A percentile compares a stretch with the other conserved stretches of the same genome.
phyloP scores from a whole-genome alignment of 2,329 filamentous ascomycete genomes.

The Amylocarpus encephaloides region DNA sequence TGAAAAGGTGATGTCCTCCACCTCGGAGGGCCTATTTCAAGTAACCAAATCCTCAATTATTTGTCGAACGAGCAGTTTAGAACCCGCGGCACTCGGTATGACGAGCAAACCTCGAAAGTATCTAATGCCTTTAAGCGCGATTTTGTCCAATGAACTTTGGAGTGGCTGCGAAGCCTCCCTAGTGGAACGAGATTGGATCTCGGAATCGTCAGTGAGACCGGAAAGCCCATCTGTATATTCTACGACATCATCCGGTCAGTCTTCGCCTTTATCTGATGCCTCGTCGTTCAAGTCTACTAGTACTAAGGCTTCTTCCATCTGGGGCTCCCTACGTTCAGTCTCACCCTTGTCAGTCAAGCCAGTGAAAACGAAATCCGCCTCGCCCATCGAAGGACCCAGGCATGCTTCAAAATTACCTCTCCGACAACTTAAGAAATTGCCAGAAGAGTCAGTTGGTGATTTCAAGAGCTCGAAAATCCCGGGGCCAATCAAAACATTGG shows the following conservation, averaged over 20 bases:
- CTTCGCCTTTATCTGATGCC: constrained; percentile 27
- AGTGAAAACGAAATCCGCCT: constrained; percentile 12
- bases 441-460: not conserved
- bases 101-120: constrained; percentile 17
- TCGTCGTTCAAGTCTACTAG: constrained; percentile 29
- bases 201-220: constrained; percentile 29
- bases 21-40: constrained; percentile 20
- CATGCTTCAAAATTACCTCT: constrained; percentile 16
- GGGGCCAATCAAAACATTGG: constrained; percentile 7
- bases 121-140: constrained; percentile 4
- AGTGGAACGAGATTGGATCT: constrained; percentile 29
- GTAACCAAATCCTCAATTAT: constrained; percentile 7
- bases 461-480: constrained; percentile 9
- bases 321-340: constrained; percentile 10
- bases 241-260: constrained; percentile 24
- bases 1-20: not conserved
- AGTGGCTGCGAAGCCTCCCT: constrained; percentile 8
- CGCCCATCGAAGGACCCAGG: constrained; percentile 15
- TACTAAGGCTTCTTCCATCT: constrained; percentile 30
- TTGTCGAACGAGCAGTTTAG: constrained; percentile 17
- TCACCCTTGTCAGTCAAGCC: constrained; percentile 13
- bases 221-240: constrained; percentile 28
- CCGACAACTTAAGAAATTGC: constrained; percentile 8
- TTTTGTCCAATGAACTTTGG: constrained; percentile 28
- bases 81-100: constrained; percentile 25